Evolutionary conservation across 768 basidiomycete genomes (phyloP).

Genomic region (Suillus sp.): DNA sequence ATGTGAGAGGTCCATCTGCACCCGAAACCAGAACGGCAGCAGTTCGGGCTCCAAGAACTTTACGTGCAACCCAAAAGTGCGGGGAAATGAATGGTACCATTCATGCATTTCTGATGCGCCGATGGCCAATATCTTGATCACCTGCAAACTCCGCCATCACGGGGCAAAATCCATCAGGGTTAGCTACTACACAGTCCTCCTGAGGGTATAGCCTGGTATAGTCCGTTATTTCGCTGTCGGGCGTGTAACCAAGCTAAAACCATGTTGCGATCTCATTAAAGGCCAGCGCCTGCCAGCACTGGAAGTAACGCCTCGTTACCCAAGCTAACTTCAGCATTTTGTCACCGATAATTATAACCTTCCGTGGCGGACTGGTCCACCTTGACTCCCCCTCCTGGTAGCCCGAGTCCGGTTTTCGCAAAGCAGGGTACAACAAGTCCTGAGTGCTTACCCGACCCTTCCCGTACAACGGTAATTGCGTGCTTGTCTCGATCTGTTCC

Average conservation of each 20-base stretch:
- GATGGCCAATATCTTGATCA: not conserved
- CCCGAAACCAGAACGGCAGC: not conserved
- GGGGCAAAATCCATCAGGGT: not conserved
- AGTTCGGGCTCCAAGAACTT: not conserved
- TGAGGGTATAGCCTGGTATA: slow-evolving; percentile 3
- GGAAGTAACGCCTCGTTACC: not conserved
- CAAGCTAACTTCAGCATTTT: not conserved
- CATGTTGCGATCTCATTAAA: not conserved
- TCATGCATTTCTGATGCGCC: slow-evolving; percentile 5
- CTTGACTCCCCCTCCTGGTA: not conserved
- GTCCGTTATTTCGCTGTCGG: not conserved
- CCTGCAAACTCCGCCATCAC: not conserved
- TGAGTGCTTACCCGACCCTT: not conserved
- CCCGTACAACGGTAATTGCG: slow-evolving; percentile 1
- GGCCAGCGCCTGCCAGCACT: slow-evolving; percentile 3
- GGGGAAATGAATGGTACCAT: slow-evolving; percentile 1
- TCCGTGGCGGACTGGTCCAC: not conserved
- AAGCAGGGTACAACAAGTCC: not conserved
- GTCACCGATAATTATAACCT: slow-evolving; percentile 6
- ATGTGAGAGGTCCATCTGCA: not conserved
- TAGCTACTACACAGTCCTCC: not conserved
- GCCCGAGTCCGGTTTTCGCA: slow-evolving; percentile 9
- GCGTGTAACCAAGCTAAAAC: not conserved
- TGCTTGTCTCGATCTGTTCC: slow-evolving; percentile 5
- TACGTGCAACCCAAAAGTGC: slow-evolving; percentile 3